Percentiles rank a stretch among this genome's conserved stretches.
These are phyloP conservation scores for Amanita jacksonii DNA, from an alignment of 768 basidiomycete species.

Conservation along the genomic window DNA sequence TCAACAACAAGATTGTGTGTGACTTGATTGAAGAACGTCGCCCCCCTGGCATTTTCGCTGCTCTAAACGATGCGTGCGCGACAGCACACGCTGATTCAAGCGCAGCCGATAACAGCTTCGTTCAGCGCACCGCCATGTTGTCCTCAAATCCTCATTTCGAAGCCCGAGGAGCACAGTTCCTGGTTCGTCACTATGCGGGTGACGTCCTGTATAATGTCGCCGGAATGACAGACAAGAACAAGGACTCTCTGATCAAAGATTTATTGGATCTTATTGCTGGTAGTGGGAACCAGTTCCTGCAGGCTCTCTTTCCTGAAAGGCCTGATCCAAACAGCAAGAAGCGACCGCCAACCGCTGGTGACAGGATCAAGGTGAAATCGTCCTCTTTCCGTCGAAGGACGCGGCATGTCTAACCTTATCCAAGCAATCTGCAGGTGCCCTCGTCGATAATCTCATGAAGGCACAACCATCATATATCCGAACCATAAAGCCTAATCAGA, in stretches of 20 bases:
- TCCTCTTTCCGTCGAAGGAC: background rate
- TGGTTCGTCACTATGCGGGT: constrained; percentile 95
- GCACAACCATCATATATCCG: constrained; percentile 97
- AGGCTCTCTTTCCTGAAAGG: constrained; percentile 84
- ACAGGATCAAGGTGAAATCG: constrained; percentile 79
- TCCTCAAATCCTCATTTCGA: constrained; percentile 91
- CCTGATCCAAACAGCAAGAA: constrained; percentile 97
- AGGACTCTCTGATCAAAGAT: constrained; percentile 94
- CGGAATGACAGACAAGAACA: constrained; percentile 99
- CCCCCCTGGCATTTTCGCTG: constrained; percentile 95
- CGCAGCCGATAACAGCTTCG: constrained; percentile 95
- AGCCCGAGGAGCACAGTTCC: constrained; percentile 85
- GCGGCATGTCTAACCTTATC: background rate
- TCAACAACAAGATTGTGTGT: constrained; percentile 97
- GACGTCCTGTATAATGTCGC: constrained; percentile 97
- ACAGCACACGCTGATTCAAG: constrained; percentile 96
- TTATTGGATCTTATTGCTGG: constrained; percentile 79
- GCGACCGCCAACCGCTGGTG: constrained; percentile 93
- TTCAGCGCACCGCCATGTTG: constrained; percentile 78
- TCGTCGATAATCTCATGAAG: constrained; percentile 97
- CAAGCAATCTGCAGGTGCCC: constrained; percentile 84
- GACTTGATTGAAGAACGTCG: constrained; percentile 95
- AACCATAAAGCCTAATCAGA: constrained; percentile 98
- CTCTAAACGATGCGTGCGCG: constrained; percentile 97
- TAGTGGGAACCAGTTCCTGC: constrained; percentile 80